Percentiles rank a stretch among this genome's conserved stretches.
Evolutionary conservation across 2,329 filamentous ascomycete genomes (phyloP).

Genomic region (Dendryphion nanum): DNA sequence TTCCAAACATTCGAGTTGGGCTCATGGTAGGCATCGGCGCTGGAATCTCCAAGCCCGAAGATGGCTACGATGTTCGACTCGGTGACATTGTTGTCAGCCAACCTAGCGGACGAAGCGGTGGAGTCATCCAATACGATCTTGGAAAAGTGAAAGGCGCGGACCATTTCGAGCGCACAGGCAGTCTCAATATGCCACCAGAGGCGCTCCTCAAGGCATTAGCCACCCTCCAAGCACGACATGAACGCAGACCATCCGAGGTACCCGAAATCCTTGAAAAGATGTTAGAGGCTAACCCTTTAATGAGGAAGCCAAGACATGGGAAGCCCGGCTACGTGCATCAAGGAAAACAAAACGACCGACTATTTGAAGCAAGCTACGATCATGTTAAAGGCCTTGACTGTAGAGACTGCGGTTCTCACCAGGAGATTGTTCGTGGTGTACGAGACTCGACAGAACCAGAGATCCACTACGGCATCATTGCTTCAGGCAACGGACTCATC

Average conservation of each 20-base stretch:
- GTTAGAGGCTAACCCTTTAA: not conserved
- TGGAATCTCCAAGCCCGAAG: not conserved
- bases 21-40: constrained; percentile 2
- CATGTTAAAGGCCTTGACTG: not conserved
- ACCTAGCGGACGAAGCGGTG: constrained; percentile 1
- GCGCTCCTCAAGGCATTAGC: constrained; percentile 1
- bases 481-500: constrained; percentile 1
- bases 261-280: not conserved
- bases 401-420: too few relatives aligned
- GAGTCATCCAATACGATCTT: not conserved
- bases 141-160: constrained; percentile 1
- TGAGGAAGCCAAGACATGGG: too few relatives aligned
- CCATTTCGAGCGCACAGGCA: not conserved
- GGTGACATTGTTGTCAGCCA: constrained; percentile 1
- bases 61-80: not conserved
- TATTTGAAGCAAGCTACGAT: not conserved
- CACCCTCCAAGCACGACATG: not conserved
- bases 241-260: not conserved
- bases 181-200: not conserved
- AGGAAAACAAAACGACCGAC: not conserved
- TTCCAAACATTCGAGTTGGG: constrained; percentile 2
- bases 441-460: not conserved
- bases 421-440: not conserved
- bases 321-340: not conserved
- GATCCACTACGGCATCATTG: constrained; percentile 1